Conservation (phyloP, 2,329 filamentous ascomycete genomes). For the Claviceps sp. region DNA sequence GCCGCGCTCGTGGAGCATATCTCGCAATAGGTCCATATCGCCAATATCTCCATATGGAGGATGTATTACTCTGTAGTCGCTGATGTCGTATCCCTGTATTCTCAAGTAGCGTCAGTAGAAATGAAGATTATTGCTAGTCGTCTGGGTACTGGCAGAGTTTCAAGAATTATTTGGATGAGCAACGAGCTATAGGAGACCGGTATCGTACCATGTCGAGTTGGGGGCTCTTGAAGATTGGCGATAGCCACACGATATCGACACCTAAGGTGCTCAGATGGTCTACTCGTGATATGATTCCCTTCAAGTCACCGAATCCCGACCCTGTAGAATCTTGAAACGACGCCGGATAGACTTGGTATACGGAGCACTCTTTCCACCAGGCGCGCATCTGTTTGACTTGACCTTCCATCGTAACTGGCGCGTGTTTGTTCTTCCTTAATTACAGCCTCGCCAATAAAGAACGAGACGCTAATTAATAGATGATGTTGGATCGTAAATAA, state of each 20-base stretch:
- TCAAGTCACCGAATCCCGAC: slow-evolving; percentile 42
- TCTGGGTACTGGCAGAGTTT: neutral
- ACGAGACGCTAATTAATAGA: neutral
- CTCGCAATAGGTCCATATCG: slow-evolving; percentile 51
- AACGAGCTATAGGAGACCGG: neutral
- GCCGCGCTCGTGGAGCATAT: slow-evolving; percentile 43
- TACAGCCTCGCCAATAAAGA: neutral
- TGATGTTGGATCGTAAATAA: neutral
- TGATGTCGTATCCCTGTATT: slow-evolving; percentile 50
- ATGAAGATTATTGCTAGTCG: neutral
- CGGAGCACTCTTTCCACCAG: slow-evolving; percentile 48
- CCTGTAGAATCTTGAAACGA: slow-evolving; percentile 46
- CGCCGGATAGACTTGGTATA: slow-evolving; percentile 51
- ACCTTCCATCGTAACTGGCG: slow-evolving; percentile 12
- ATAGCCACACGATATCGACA: slow-evolving; percentile 44
- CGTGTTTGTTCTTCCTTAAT: neutral
- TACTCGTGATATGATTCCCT: slow-evolving; percentile 41
- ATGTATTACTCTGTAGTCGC: slow-evolving; percentile 54
- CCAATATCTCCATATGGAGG: slow-evolving; percentile 51
- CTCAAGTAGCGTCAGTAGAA: neutral
- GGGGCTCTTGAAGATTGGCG: slow-evolving; percentile 35
- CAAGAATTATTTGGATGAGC: neutral
- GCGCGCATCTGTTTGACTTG: slow-evolving; percentile 14
- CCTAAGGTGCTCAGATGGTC: slow-evolving; percentile 43
- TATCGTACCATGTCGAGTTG: slow-evolving; percentile 46